Conservation (phyloP, 164 flowering plant species). For the Santalum album region DNA sequence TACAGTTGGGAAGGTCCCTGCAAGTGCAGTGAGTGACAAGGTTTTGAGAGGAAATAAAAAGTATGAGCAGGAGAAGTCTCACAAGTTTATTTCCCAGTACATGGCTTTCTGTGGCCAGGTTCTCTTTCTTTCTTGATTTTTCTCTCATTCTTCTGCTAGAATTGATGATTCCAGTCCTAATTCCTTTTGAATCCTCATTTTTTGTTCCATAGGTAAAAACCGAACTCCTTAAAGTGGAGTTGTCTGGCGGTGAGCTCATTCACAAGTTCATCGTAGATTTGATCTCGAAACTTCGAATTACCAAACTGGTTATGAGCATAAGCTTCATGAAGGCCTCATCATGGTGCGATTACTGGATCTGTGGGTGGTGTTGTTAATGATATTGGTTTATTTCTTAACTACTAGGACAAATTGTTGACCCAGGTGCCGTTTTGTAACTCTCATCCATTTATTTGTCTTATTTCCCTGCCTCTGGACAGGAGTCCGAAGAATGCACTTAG, state of each 20-base stretch:
- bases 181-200: too few species aligned
- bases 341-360: constrained; percentile 17
- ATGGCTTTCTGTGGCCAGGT: constrained; percentile 52
- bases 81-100: constrained; percentile 36
- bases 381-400: too few species aligned
- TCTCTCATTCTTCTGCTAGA: neutral
- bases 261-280: constrained; percentile 35
- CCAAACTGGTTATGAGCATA: constrained; percentile 56
- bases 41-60: constrained; percentile 27
- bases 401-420: too few species aligned
- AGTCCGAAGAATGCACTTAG: constrained; percentile 39
- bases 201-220: constrained; percentile 32
- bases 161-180: too few species aligned
- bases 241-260: constrained; percentile 35
- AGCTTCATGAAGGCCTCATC: constrained; percentile 44
- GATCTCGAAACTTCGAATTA: constrained; percentile 33
- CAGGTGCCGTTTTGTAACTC: too few species aligned
- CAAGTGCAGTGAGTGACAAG: constrained; percentile 48
- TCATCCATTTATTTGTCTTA: neutral
- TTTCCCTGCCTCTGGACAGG: constrained; percentile 19
- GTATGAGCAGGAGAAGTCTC: constrained; percentile 39
- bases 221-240: constrained; percentile 37
- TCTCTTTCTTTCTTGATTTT: constrained; percentile 4
- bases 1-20: constrained; percentile 68
- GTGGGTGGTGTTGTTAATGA: too few species aligned